Conservation (phyloP, 768 basidiomycete genomes). For the Suillus americanus region DNA sequence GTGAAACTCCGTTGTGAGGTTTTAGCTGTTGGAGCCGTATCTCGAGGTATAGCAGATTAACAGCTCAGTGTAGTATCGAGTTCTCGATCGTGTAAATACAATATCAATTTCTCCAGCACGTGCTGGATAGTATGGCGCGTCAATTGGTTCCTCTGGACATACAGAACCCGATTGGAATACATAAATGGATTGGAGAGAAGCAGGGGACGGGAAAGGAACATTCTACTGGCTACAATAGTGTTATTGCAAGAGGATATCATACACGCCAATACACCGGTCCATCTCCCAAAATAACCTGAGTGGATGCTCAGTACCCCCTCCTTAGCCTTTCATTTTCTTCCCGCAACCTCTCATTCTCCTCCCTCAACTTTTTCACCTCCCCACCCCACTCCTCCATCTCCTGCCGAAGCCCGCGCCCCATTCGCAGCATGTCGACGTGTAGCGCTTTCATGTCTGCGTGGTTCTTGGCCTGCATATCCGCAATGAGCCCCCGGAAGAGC, state of each 20-base stretch:
- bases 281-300: not conserved
- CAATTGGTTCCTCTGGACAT: not conserved
- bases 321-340: conserved; percentile 68
- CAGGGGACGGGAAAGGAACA: not conserved
- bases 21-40: not conserved
- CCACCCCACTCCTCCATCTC: conserved; percentile 62
- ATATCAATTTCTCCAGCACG: not conserved
- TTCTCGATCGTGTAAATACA: not conserved
- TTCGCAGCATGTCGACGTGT: conserved; percentile 69
- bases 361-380: conserved; percentile 47
- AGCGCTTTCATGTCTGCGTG: conserved; percentile 72
- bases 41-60: not conserved
- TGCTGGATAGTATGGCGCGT: not conserved
- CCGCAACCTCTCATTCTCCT: conserved; percentile 52
- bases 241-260: not conserved
- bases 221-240: not conserved
- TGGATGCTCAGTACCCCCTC: conserved; percentile 34
- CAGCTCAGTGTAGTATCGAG: not conserved
- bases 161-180: not conserved
- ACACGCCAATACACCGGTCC: not conserved
- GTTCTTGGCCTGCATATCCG: conserved; percentile 69
- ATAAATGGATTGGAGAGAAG: not conserved
- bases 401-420: conserved; percentile 62
- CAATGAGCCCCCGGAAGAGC: conserved; percentile 69
- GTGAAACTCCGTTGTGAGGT: not conserved